Evolutionary conservation across 2,329 filamentous ascomycete species (phyloP), one percentile per base, ranked within the genome.

Genomic region (Volutella citrinella): DNA sequence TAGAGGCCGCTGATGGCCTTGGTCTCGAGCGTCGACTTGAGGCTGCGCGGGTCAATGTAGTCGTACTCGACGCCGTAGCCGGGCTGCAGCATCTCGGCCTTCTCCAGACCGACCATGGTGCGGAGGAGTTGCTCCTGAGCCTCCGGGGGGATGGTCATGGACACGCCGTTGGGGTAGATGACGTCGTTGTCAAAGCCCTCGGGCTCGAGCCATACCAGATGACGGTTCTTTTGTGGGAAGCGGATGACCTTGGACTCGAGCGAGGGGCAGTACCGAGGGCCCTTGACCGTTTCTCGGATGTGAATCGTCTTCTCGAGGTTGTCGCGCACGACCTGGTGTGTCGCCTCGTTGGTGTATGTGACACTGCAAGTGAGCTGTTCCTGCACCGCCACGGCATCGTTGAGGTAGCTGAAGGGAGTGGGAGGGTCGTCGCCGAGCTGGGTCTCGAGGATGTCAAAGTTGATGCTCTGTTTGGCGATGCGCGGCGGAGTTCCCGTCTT

Each of bases 41-140:
- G 72, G 49, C 85, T 84, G 32, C 93, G 83, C 13, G 93, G 93
- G 56, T 98, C 93, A 13, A 98, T 87, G 60, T 98, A 98, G 66
- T 97, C 93, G 61, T 98, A 98, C 60, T 98, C 93, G 3, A 98
- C 93, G 7, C 93, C 93, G 54, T 98, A 98, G 8, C 91, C 93
- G 3, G 91, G 84, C 54, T 97, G 91, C 7, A 95, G 76, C 90
- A 98, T 96, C 17, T 72, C 80, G 5, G 89, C 89, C 39, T 90
- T 80, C 55, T 97, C 91, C 3, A 98, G 73, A 0, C 93, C 93
- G n/a, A 68, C 74, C 34, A 98, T 84, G 0, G 88, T 95, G 36
- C 81, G 84, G n/a, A 98, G 70, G 56, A 94, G 80, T 32, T 82
- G 76, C 51, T 87, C 82, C 59, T 98, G 93, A 0, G 86, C 88